Percentiles rank a stretch among this genome's conserved stretches.
Conservation (phyloP, 2,329 filamentous ascomycete species). For the Pleoardoris graminearum region DNA sequence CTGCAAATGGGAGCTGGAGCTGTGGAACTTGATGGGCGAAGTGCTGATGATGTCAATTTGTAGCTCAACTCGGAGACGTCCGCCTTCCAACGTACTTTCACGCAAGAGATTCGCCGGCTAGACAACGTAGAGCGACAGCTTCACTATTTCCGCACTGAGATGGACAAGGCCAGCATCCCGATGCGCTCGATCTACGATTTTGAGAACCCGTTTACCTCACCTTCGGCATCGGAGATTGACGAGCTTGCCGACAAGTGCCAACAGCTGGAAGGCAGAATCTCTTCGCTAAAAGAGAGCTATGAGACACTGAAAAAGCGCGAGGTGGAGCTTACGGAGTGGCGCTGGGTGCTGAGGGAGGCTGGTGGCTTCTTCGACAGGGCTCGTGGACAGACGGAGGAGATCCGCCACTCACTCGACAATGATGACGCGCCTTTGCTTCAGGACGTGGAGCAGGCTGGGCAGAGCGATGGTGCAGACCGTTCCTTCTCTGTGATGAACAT, state of each 20-base stretch:
- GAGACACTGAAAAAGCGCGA: slow-evolving; percentile 98
- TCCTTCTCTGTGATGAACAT: slow-evolving; percentile 99
- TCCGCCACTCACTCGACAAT: slow-evolving; percentile 81
- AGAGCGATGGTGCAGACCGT: slow-evolving; percentile 71
- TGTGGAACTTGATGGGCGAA: slow-evolving; percentile 22
- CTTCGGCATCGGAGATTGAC: slow-evolving; percentile 92
- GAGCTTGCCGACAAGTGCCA: slow-evolving; percentile 92
- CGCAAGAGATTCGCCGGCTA: slow-evolving; percentile 92
- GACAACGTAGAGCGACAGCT: slow-evolving; percentile 98
- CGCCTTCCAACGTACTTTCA: slow-evolving; percentile 96
- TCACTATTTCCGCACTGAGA: slow-evolving; percentile 92
- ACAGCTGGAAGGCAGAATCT: slow-evolving; percentile 86
- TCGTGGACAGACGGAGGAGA: slow-evolving; percentile 95
- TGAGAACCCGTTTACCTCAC: slow-evolving; percentile 80
- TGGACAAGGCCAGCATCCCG: slow-evolving; percentile 87
- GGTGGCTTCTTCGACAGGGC: slow-evolving; percentile 97
- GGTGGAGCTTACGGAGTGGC: slow-evolving; percentile 96
- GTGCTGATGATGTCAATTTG: slow-evolving; percentile 29
- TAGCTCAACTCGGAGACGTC: slow-evolving; percentile 91
- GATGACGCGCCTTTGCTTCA: slow-evolving; percentile 92
- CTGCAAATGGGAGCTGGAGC: slow-evolving; percentile 18
- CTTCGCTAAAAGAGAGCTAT: slow-evolving; percentile 94
- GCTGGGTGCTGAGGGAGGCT: slow-evolving; percentile 94
- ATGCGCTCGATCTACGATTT: slow-evolving; percentile 93
- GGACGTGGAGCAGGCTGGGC: slow-evolving; percentile 83